Evolutionary conservation across 768 basidiomycete genomes (phyloP).

Genomic region (Suillus bovinus): DNA sequence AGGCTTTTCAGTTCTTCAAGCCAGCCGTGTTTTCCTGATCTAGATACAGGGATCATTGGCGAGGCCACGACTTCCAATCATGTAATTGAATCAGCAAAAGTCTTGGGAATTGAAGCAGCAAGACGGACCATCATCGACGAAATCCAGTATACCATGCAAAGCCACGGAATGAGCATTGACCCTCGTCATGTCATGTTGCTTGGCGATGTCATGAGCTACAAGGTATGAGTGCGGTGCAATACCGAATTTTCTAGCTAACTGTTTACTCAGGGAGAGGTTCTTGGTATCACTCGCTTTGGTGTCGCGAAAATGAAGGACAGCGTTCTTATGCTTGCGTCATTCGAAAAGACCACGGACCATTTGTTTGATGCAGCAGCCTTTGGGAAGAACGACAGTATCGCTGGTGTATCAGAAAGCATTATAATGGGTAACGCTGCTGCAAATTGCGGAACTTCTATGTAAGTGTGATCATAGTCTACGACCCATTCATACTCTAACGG

Average conservation of each 20-base stretch:
- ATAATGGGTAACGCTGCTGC: slow-evolving; percentile 98
- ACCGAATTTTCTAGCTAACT: neutral
- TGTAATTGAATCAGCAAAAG: slow-evolving; percentile 92
- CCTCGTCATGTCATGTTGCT: slow-evolving; percentile 98
- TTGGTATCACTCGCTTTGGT: slow-evolving; percentile 98
- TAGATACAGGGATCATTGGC: slow-evolving; percentile 77
- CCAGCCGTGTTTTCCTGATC: neutral
- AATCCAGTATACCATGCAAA: slow-evolving; percentile 95
- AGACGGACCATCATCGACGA: slow-evolving; percentile 93
- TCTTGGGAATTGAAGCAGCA: slow-evolving; percentile 98
- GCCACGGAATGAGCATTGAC: slow-evolving; percentile 98
- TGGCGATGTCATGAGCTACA: slow-evolving; percentile 98
- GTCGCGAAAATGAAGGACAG: slow-evolving; percentile 99
- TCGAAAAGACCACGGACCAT: slow-evolving; percentile 99
- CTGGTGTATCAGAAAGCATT: slow-evolving; percentile 98
- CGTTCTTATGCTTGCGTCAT: slow-evolving; percentile 97
- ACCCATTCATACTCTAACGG: slow-evolving; percentile 5
- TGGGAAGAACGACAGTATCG: slow-evolving; percentile 92
- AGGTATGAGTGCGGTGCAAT: slow-evolving; percentile 47
- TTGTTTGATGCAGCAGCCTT: slow-evolving; percentile 96
- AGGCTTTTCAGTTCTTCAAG: slow-evolving; percentile 15
- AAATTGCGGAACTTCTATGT: slow-evolving; percentile 95
- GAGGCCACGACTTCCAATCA: slow-evolving; percentile 94
- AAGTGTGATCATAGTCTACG: slow-evolving; percentile 25
- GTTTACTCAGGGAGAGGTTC: slow-evolving; percentile 80